A percentile compares a stretch with the other conserved stretches of the same genome.
Evolutionary conservation across 2,329 filamentous ascomycete genomes (phyloP).

Genomic region (Myriosclerotinia scirpicola): DNA sequence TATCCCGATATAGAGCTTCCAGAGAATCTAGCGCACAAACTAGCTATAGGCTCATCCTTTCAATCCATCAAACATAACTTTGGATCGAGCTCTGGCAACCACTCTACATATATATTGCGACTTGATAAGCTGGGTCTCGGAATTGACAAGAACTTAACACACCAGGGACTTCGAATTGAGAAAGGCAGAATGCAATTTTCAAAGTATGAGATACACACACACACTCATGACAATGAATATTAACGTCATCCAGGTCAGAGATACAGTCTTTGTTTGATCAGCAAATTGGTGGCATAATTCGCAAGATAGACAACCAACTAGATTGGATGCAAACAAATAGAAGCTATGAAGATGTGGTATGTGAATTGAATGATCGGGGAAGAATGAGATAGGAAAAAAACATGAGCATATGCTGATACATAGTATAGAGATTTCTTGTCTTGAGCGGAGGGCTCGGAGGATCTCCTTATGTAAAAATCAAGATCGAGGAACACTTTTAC

Average conservation of each 20-base stretch:
- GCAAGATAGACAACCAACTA: constrained; percentile 44
- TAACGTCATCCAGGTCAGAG: constrained; percentile 3
- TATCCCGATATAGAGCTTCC: constrained; percentile 42
- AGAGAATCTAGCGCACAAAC: constrained; percentile 41
- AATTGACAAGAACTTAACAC: constrained; percentile 1
- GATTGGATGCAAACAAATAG: constrained; percentile 28
- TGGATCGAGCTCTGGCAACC: constrained; percentile 47
- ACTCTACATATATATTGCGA: constrained; percentile 45
- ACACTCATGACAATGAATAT: not conserved
- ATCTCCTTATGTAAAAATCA: constrained; percentile 49
- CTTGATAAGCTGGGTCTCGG: constrained; percentile 33
- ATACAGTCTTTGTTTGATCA: constrained; percentile 13
- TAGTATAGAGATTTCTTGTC: constrained; percentile 45
- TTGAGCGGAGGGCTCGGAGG: constrained; percentile 50
- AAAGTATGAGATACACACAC: not conserved
- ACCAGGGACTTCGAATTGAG: constrained; percentile 6
- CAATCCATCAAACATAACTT: constrained; percentile 46
- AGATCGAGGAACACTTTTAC: constrained; percentile 44
- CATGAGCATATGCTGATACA: not conserved
- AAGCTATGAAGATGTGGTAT: constrained; percentile 22
- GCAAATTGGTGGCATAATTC: constrained; percentile 17
- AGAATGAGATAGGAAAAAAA: not conserved
- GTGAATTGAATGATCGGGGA: not conserved
- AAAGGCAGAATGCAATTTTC: constrained; percentile 8
- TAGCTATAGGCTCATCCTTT: constrained; percentile 45